Base-by-base conservation (phyloP, 108 stramenopile species). In the Conticribra weissflogii region DNA sequence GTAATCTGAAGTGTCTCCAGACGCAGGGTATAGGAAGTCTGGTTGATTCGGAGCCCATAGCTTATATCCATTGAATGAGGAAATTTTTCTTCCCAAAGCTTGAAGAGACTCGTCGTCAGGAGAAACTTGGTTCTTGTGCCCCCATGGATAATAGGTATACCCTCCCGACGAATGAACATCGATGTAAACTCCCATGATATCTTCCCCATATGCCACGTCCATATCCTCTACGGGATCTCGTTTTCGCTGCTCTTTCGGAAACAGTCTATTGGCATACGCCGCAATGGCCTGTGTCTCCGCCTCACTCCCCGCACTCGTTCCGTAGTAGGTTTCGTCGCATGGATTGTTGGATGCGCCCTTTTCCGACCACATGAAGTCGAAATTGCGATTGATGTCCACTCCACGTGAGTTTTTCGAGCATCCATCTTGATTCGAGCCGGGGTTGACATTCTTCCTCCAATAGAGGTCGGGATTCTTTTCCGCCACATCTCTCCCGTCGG, bases 361-460 rank as follows among this genome's bases (percentile, higher is more conserved):
- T 8, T 49, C 44, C 2, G 84, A 84, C 87, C 87, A 88, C 31
- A 47, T 32, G 23, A 82, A 85, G 46, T 71, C 69, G 45, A 67
- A 85, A 46, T 88, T 88, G 16, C 85, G 81, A 71, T 88, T 88
- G 30, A 88, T 48, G 54, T 88, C 87, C 19, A 86, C 85, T 1
- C 87, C 87, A 31, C 29, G 47, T 0, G 5, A 15, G 24, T 54
- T 56, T 3, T 23, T 7, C 0, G 70, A 24, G 44, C 79, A 69
- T 16, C 45, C 9, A 5, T 19, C 36, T 2, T 44, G 23, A n/a
- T 59, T 50, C 3, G 31, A 49, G 27, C 67, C 59, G 1, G 61
- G 54, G 27, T 81, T 81, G 22, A 78, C 32, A 59, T 88, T 88
- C 66, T 88, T 88, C 9, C 86, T 66, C 53, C 71, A 66, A 0